phyloP scores from a whole-genome alignment of 208 protist genomes.

The Crithidia bombi region DNA sequence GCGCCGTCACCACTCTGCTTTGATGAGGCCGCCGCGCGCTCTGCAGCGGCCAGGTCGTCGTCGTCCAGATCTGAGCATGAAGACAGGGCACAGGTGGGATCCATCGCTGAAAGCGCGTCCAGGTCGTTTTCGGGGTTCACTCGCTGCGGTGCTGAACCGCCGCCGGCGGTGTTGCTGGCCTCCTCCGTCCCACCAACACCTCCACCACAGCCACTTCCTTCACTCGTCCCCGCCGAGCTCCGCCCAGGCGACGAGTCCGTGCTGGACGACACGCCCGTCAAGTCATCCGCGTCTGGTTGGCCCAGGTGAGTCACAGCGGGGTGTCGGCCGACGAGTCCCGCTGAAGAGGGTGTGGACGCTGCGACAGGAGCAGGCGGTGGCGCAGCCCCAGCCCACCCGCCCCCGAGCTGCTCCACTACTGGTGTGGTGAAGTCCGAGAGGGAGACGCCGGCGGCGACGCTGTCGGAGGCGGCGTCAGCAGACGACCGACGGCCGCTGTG shows the following conservation, averaged over 20 bases:
- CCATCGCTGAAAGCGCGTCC: conserved; percentile 22
- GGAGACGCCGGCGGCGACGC: conserved; percentile 10
- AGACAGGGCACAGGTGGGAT: conserved; percentile 22
- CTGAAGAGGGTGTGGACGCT: too few species aligned
- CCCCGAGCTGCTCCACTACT: neutral
- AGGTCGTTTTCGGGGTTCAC: conserved; percentile 16
- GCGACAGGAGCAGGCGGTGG: neutral
- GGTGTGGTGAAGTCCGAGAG: conserved; percentile 20
- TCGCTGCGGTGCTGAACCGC: neutral
- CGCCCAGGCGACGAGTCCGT: conserved; percentile 12
- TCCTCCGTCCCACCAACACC: neutral
- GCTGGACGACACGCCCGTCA: conserved; percentile 31
- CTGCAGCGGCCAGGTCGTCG: conserved; percentile 9
- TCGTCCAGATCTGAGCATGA: conserved; percentile 9
- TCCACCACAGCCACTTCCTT: too few species aligned
- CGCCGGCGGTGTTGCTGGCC: neutral
- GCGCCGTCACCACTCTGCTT: neutral
- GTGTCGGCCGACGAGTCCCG: neutral
- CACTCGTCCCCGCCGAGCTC: neutral
- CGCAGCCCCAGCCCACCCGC: neutral
- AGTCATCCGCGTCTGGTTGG: neutral
- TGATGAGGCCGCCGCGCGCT: neutral
- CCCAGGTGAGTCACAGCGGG: neutral
- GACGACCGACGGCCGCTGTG: conserved; percentile 7
- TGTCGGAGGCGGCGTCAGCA: conserved; percentile 16